Conservation (phyloP, 2,329 filamentous ascomycete genomes). For the Xylogone sp. region DNA sequence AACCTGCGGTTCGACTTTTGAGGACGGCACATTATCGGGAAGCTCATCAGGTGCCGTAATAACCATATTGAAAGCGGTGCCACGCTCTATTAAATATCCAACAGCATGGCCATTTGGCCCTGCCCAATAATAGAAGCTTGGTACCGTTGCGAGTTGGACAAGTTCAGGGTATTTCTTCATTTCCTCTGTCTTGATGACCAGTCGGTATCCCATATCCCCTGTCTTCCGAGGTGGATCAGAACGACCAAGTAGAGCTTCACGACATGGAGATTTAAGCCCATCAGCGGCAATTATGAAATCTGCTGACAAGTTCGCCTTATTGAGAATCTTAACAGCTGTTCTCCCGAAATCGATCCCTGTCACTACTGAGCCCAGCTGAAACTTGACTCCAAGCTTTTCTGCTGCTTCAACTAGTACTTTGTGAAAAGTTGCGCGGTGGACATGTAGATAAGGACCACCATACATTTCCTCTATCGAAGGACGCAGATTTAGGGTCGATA, state of each 20-base stretch:
- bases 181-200: not conserved
- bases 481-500: constrained; percentile 22
- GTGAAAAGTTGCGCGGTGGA: constrained; percentile 1
- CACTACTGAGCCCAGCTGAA: not conserved
- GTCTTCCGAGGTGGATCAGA: not conserved
- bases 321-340: not conserved
- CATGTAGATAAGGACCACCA: not conserved
- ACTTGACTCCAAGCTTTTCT: not conserved
- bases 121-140: constrained; percentile 1
- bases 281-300: not conserved
- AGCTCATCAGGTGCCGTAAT: not conserved
- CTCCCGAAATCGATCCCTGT: not conserved
- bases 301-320: not conserved
- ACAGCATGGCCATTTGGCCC: not conserved
- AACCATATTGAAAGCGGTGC: not conserved
- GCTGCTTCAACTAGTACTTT: not conserved
- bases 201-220: not conserved
- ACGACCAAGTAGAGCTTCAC: constrained; percentile 1
- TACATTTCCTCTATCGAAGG: constrained; percentile 16
- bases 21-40: constrained; percentile 6
- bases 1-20: constrained; percentile 29
- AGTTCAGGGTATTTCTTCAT: constrained; percentile 16
- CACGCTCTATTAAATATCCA: not conserved
- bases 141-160: not conserved
- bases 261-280: not conserved